phyloP scores from a whole-genome alignment of 139 green algal species.

The Coelastrella sp. region DNA sequence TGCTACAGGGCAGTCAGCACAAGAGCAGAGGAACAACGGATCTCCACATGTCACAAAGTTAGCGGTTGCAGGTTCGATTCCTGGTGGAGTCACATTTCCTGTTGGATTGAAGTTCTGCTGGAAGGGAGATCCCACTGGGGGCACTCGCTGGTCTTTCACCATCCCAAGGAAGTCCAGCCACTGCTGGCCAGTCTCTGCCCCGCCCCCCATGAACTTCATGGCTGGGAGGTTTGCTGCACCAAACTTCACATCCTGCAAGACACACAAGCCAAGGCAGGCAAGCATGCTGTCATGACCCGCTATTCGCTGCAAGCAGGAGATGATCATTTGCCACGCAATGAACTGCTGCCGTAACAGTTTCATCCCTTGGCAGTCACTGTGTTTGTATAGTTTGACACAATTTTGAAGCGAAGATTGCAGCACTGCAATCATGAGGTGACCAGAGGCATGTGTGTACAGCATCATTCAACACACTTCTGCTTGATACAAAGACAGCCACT shows the following conservation, averaged over 20 bases:
- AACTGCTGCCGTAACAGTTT: no score
- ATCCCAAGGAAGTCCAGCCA: constrained; percentile 87
- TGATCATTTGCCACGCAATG: no score
- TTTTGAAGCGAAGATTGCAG: no score
- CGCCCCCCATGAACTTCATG: constrained; percentile 90
- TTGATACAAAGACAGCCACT: no score
- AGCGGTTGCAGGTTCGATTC: constrained; percentile 64
- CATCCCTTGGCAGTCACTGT: no score
- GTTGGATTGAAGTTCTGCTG: constrained; percentile 51
- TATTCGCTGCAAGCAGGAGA: no score
- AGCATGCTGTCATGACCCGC: no score
- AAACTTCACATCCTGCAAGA: constrained; percentile 86
- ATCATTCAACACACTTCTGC: neutral
- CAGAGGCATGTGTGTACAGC: no score
- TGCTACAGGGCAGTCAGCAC: constrained; percentile 87
- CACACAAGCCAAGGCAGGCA: no score
- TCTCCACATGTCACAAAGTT: constrained; percentile 75
- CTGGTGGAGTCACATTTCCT: neutral
- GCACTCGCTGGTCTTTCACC: constrained; percentile 81
- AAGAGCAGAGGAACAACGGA: constrained; percentile 83
- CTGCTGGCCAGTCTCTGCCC: constrained; percentile 73
- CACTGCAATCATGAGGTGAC: no score
- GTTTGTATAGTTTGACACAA: no score
- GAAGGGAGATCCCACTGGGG: constrained; percentile 54
- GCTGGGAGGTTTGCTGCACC: constrained; percentile 83